These are phyloP conservation scores for Cephaloascus albidus DNA, from an alignment of 805 yeast genomes.

Conservation along the genomic window DNA sequence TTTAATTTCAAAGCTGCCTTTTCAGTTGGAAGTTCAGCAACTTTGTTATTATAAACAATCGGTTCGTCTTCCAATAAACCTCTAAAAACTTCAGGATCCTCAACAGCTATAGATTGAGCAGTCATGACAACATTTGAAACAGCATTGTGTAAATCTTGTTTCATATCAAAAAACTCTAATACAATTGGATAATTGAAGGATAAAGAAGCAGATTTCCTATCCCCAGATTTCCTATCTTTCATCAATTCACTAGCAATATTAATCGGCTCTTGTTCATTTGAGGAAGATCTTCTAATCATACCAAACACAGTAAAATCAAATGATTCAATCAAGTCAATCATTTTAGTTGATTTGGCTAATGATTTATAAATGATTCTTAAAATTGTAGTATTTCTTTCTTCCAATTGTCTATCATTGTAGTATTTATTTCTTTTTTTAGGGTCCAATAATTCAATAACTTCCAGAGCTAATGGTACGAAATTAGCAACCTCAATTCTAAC, in stretches of 20 bases:
- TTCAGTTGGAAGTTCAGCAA: constrained; percentile 31
- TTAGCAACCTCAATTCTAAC: constrained; percentile 26
- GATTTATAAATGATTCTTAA: constrained; percentile 44
- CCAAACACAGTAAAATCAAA: constrained; percentile 49
- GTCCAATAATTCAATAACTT: constrained; percentile 30
- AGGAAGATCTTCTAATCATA: background rate
- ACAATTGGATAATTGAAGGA: constrained; percentile 41
- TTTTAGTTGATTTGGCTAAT: constrained; percentile 36
- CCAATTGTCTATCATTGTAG: constrained; percentile 21
- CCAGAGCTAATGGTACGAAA: constrained; percentile 26
- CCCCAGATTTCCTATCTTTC: background rate
- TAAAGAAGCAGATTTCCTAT: constrained; percentile 8
- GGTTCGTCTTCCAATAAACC: constrained; percentile 51
- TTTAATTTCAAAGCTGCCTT: constrained; percentile 39
- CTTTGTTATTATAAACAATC: constrained; percentile 26
- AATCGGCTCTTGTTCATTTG: background rate
- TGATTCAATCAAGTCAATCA: constrained; percentile 47
- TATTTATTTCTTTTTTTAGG: constrained; percentile 27
- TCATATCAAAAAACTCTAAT: constrained; percentile 65
- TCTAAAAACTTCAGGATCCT: constrained; percentile 67
- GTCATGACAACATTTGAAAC: constrained; percentile 53
- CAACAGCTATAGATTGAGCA: constrained; percentile 59
- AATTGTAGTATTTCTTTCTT: constrained; percentile 42
- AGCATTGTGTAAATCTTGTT: constrained; percentile 62
- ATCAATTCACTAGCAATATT: background rate